These are phyloP conservation scores for Coemansia sp. DNA, from an alignment of 192 early-diverging fungal genomes.

Conservation along the genomic window DNA sequence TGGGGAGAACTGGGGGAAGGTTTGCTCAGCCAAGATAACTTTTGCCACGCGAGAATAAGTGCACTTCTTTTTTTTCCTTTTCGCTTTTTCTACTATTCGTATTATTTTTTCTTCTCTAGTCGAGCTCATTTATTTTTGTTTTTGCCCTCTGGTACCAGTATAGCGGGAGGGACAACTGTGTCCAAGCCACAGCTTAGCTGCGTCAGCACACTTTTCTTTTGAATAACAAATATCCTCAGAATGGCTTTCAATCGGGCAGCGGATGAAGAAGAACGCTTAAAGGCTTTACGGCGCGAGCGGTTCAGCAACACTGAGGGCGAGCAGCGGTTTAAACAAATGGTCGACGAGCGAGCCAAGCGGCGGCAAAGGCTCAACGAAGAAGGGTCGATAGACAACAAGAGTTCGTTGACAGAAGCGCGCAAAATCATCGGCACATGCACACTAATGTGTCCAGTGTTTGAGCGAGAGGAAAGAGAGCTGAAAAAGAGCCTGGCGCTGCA, in stretches of 20 bases:
- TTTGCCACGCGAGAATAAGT: not conserved
- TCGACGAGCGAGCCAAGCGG: constrained; percentile 61
- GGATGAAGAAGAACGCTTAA: constrained; percentile 43
- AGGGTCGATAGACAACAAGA: constrained; percentile 62
- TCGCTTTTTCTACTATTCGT: not conserved
- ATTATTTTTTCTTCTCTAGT: not conserved
- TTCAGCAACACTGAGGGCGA: constrained; percentile 47
- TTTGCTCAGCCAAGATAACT: not conserved
- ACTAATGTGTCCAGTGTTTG: constrained; percentile 89
- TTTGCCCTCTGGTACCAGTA: not conserved
- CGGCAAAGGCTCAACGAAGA: constrained; percentile 63
- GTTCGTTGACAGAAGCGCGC: constrained; percentile 64
- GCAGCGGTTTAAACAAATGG: constrained; percentile 58
- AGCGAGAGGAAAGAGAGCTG: constrained; percentile 80
- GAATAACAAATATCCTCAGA: not conserved
- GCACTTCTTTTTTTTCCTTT: not conserved
- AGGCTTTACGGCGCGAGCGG: constrained; percentile 46
- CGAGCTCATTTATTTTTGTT: not conserved
- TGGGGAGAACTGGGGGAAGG: too few species aligned
- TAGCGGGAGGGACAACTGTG: not conserved
- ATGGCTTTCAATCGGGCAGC: constrained; percentile 38
- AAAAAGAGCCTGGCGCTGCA: constrained; percentile 70
- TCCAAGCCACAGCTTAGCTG: not conserved
- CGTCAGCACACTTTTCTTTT: not conserved
- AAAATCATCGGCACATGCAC: constrained; percentile 73